Evolutionary conservation across 2,329 filamentous ascomycete genomes (phyloP).

Genomic region (Talaromyces amestolkiae): DNA sequence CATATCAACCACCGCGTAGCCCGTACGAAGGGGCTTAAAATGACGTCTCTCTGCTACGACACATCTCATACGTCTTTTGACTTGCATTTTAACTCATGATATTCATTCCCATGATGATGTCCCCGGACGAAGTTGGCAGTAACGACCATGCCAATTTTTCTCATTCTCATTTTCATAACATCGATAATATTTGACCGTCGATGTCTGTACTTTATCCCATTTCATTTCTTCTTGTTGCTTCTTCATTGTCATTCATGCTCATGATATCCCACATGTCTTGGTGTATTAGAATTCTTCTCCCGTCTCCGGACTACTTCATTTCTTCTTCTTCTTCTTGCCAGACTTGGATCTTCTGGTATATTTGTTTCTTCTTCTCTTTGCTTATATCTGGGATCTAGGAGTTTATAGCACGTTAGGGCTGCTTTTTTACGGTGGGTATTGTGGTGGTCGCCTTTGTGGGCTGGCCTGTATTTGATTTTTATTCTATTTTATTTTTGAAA

Average conservation of each 20-base stretch:
- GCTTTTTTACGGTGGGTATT: neutral
- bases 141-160: conserved; percentile 14
- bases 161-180: neutral
- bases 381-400: conserved; percentile 1
- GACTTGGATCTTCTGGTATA: neutral
- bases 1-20: conserved; percentile 14
- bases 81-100: conserved; percentile 12
- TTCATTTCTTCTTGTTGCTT: conserved; percentile 6
- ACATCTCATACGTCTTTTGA: neutral
- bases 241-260: conserved; percentile 6
- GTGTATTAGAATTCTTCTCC: conserved; percentile 5
- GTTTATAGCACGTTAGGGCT: neutral
- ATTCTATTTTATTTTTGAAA: too few species aligned
- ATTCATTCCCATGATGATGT: conserved; percentile 2
- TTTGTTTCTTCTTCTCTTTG: neutral
- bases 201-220: neutral
- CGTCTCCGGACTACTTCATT: neutral
- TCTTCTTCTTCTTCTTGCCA: neutral
- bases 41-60: neutral
- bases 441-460: neutral
- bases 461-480: neutral
- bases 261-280: conserved; percentile 19
- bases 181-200: neutral
- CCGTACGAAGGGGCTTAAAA: conserved; percentile 15
- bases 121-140: conserved; percentile 7